Percentiles rank a stretch among this genome's conserved stretches.
Conservation (phyloP, 306 rosid species). For the Inga laurina region DNA sequence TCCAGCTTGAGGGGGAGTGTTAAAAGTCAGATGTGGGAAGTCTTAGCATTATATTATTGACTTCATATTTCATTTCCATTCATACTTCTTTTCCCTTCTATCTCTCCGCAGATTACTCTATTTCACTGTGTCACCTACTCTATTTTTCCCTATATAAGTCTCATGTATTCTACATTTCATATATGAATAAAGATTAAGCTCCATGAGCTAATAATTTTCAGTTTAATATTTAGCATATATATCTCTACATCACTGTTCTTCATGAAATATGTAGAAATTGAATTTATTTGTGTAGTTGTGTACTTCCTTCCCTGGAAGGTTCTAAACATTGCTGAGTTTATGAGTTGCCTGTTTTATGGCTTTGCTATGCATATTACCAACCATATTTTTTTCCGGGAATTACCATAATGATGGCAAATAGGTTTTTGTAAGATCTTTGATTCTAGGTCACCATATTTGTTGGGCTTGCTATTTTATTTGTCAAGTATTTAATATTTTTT, state of each 20-base stretch:
- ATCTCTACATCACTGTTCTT: background rate
- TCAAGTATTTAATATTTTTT: conserved; percentile 1
- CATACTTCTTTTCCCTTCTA: too few relatives aligned
- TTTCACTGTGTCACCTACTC: too few relatives aligned
- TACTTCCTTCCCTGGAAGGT: conserved; percentile 13
- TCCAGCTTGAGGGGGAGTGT: too few relatives aligned
- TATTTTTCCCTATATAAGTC: too few relatives aligned
- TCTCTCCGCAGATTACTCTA: too few relatives aligned
- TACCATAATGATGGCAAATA: background rate
- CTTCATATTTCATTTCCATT: too few relatives aligned
- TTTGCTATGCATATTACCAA: background rate
- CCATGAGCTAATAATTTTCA: too few relatives aligned
- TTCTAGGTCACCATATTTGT: background rate
- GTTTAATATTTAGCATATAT: background rate
- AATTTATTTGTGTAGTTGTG: background rate
- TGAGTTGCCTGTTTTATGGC: background rate
- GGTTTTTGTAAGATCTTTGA: background rate
- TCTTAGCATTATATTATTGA: too few relatives aligned
- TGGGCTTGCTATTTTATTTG: conserved; percentile 15
- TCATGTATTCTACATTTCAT: too few relatives aligned
- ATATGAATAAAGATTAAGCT: too few relatives aligned
- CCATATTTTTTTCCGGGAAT: conserved; percentile 14
- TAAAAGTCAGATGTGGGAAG: too few relatives aligned
- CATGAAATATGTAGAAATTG: background rate
- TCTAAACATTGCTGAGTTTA: background rate